A percentile compares a stretch with the other conserved stretches of the same genome.
These are phyloP conservation scores for Cucurbitaria berberidis DNA, from an alignment of 2,329 filamentous ascomycete genomes.

Conservation along the genomic window DNA sequence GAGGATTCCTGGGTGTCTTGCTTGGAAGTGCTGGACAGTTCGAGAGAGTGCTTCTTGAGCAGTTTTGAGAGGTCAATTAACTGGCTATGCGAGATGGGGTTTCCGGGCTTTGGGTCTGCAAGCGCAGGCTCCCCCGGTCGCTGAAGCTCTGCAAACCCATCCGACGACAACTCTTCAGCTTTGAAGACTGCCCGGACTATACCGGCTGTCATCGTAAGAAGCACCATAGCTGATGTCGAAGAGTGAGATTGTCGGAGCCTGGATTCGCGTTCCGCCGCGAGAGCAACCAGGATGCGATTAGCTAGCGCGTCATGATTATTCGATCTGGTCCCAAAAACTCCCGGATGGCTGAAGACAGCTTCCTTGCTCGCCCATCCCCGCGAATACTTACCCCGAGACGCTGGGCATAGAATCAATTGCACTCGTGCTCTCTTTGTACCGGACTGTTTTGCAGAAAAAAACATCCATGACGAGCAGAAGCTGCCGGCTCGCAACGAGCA, in stretches of 20 bases:
- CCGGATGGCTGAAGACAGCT: conserved; percentile 19
- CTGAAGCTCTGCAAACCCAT: conserved; percentile 31
- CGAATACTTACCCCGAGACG: conserved; percentile 7
- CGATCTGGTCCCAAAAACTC: conserved; percentile 28
- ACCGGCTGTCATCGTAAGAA: conserved; percentile 75
- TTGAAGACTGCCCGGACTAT: conserved; percentile 67
- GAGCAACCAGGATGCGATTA: conserved; percentile 6
- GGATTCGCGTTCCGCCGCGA: conserved; percentile 3
- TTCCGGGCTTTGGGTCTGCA: conserved; percentile 60
- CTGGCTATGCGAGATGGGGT: conserved; percentile 74
- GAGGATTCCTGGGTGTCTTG: neutral
- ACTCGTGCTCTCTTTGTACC: conserved; percentile 6
- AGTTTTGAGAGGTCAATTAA: conserved; percentile 67
- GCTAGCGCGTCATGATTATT: conserved; percentile 38
- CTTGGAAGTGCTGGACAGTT: neutral
- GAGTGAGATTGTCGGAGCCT: conserved; percentile 7
- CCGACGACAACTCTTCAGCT: conserved; percentile 27
- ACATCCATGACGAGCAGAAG: conserved; percentile 41
- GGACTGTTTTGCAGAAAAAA: neutral
- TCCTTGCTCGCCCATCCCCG: conserved; percentile 11
- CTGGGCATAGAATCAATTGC: conserved; percentile 34
- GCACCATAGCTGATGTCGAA: conserved; percentile 65
- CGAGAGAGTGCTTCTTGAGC: conserved; percentile 49
- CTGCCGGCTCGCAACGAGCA: conserved; percentile 45
- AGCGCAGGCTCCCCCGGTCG: conserved; percentile 57